Conservation (phyloP, 441 rosid species). For the Corymbia citriodora region DNA sequence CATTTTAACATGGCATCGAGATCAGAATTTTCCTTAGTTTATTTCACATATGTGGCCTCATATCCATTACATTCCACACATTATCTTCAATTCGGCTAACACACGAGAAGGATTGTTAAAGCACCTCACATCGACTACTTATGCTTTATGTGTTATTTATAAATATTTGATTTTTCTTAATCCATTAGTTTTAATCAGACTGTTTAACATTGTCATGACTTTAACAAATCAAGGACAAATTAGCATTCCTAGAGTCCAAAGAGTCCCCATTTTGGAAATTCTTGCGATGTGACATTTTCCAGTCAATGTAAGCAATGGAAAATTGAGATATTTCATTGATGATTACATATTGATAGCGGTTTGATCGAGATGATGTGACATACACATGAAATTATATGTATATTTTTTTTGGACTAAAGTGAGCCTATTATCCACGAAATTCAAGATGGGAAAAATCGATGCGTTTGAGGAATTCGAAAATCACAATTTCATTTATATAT, state of each 20-base stretch:
- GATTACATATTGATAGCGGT: not conserved
- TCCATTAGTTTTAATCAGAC: no score
- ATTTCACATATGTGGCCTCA: not conserved
- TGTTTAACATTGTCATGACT: no score
- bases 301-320: not conserved
- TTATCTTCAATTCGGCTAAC: not conserved
- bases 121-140: no score
- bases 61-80: not conserved
- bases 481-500: not conserved
- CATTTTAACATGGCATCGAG: no score
- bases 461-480: not conserved
- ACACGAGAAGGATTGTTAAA: not conserved
- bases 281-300: not conserved
- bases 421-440: not conserved
- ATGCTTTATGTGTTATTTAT: no score
- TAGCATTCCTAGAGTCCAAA: not conserved
- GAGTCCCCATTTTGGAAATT: not conserved
- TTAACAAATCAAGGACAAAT: not conserved
- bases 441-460: not conserved
- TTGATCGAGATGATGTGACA: not conserved
- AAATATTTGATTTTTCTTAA: no score
- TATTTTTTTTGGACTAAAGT: not conserved
- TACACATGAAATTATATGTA: not conserved
- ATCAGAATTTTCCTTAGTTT: not conserved
- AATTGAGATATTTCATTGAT: not conserved